Conservation (phyloP, 148 eudicot species). For the Selenicereus undatus region DNA sequence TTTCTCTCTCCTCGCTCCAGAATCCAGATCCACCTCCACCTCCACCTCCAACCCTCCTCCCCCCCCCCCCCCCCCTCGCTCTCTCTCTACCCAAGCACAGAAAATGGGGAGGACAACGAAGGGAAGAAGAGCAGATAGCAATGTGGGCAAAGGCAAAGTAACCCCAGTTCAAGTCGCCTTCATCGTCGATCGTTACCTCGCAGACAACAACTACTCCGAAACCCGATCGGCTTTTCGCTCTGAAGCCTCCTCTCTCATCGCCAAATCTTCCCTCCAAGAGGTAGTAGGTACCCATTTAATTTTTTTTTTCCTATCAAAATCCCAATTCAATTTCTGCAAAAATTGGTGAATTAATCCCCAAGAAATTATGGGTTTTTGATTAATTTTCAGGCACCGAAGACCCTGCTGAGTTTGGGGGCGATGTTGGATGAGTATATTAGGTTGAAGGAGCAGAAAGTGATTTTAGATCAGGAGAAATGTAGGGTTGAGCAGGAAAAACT, state of each 20-base stretch:
- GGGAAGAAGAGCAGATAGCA: conserved; percentile 27
- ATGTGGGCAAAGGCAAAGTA: conserved; percentile 55
- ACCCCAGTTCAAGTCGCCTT: conserved; percentile 81
- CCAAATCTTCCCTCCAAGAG: conserved; percentile 51
- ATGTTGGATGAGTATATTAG: conserved; percentile 71
- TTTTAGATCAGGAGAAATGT: conserved; percentile 54
- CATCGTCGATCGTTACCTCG: conserved; percentile 76
- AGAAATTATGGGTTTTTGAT: neutral
- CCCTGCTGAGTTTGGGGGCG: conserved; percentile 56
- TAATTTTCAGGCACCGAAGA: conserved; percentile 52
- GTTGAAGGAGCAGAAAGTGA: conserved; percentile 70
- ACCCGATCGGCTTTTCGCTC: conserved; percentile 60
- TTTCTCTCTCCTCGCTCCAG: neutral
- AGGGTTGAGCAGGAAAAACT: conserved; percentile 52
- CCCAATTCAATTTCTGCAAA: too few relatives aligned
- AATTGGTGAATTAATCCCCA: neutral
- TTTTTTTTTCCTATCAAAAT: neutral
- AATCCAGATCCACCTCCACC: neutral
- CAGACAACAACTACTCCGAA: conserved; percentile 47
- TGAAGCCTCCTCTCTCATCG: conserved; percentile 64
- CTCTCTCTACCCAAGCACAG: neutral
- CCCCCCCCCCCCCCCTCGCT: neutral
- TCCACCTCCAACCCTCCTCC: neutral
- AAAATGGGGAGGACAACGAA: conserved; percentile 47
- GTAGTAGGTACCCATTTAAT: conserved; percentile 31